Percentiles rank a stretch among this genome's conserved stretches.
Evolutionary conservation across 345 rosid genomes (phyloP).

Genomic region (Euphorbia tirucalli): DNA sequence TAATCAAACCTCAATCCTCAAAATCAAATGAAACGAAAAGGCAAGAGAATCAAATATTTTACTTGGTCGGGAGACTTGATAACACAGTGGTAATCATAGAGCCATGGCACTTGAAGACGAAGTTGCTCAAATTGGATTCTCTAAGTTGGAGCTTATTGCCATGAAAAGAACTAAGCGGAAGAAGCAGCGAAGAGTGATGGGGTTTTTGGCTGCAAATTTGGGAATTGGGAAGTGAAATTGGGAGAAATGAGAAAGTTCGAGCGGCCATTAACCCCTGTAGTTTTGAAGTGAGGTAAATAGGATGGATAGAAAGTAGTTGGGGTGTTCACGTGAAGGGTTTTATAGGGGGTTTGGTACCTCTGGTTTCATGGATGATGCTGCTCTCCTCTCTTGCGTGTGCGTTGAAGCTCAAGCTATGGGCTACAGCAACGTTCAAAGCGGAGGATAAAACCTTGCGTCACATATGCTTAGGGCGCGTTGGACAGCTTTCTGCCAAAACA

Average conservation of each 20-base stretch:
- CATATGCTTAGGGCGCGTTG: too few relatives aligned
- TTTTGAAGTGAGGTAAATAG: not conserved
- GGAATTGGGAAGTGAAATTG: constrained; percentile 34
- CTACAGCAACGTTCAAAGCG: not conserved
- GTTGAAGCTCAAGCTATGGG: not conserved
- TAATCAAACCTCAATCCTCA: not conserved
- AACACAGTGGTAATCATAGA: constrained; percentile 41
- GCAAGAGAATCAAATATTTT: constrained; percentile 12
- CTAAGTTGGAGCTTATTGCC: constrained; percentile 46
- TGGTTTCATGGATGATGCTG: constrained; percentile 2
- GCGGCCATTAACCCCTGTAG: constrained; percentile 42
- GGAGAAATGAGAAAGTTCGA: constrained; percentile 43
- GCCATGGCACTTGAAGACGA: constrained; percentile 28
- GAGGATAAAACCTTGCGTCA: not conserved
- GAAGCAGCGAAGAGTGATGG: constrained; percentile 18
- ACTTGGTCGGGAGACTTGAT: constrained; percentile 70
- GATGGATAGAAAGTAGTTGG: not conserved
- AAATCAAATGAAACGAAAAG: not conserved
- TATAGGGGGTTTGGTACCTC: not conserved
- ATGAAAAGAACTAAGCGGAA: constrained; percentile 35
- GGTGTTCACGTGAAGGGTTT: not conserved
- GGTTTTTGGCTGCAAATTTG: constrained; percentile 24
- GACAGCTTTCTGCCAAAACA: too few relatives aligned
- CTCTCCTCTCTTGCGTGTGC: not conserved
- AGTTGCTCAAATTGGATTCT: constrained; percentile 27